Evolutionary conservation across 2,329 filamentous ascomycete genomes (phyloP).

Genomic region (Aureobasidium sp.): DNA sequence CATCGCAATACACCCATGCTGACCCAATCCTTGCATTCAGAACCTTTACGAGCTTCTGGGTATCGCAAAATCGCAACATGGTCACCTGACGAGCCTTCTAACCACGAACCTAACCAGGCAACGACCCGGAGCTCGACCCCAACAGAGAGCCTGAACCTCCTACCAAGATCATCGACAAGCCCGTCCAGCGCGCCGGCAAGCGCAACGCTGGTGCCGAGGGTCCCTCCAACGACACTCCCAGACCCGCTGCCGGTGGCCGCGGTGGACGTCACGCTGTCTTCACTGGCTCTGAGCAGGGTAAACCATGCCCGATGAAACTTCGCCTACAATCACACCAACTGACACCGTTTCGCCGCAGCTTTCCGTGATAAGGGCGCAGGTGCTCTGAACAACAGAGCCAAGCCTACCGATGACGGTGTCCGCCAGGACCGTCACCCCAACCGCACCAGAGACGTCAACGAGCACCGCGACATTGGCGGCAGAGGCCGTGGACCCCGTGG

Average conservation of each 20-base stretch:
- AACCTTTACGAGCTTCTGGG: constrained; percentile 98
- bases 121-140: constrained; percentile 62
- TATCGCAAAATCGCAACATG: constrained; percentile 40
- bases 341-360: constrained; percentile 45
- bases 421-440: constrained; percentile 39
- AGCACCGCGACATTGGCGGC: constrained; percentile 23
- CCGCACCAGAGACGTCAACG: constrained; percentile 22
- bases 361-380: constrained; percentile 86
- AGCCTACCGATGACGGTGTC: constrained; percentile 64
- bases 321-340: background rate
- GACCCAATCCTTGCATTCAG: constrained; percentile 42
- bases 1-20: constrained; percentile 4
- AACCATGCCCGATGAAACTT: constrained; percentile 33
- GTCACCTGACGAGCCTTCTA: constrained; percentile 14
- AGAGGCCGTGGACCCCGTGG: constrained; percentile 44
- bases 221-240: constrained; percentile 41
- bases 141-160: constrained; percentile 66
- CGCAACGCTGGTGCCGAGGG: constrained; percentile 75
- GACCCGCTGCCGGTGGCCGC: constrained; percentile 36
- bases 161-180: constrained; percentile 85
- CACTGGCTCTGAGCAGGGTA: constrained; percentile 82
- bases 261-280: constrained; percentile 51
- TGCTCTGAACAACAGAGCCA: constrained; percentile 71
- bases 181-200: constrained; percentile 68
- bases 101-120: constrained; percentile 43